phyloP scores from a whole-genome alignment of 805 yeast species.

The Hanseniaspora occidentalis region DNA sequence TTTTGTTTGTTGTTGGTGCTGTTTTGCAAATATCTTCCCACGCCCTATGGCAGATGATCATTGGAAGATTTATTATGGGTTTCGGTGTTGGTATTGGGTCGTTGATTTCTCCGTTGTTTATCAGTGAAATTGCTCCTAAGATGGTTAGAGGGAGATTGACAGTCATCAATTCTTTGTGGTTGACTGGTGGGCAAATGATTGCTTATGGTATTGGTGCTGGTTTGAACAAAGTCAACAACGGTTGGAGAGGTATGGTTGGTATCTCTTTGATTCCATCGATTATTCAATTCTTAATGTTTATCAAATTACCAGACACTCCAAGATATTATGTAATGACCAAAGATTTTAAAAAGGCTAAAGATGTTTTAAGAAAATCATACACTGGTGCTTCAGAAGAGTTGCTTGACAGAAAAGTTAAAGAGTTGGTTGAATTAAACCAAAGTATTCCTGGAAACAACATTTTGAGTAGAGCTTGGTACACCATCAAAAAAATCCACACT shows the following conservation, averaged over 20 bases:
- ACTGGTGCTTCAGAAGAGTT: slow-evolving; percentile 47
- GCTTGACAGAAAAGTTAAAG: slow-evolving; percentile 55
- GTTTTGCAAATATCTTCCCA: slow-evolving; percentile 71
- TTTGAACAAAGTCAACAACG: slow-evolving; percentile 54
- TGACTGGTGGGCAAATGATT: slow-evolving; percentile 89
- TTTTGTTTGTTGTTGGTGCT: slow-evolving; percentile 76
- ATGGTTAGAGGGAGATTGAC: slow-evolving; percentile 85
- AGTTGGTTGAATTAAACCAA: slow-evolving; percentile 29
- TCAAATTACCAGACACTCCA: slow-evolving; percentile 92
- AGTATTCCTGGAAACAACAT: slow-evolving; percentile 36
- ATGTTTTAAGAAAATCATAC: slow-evolving; percentile 54
- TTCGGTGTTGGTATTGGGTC: slow-evolving; percentile 96
- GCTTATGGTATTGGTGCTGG: slow-evolving; percentile 95
- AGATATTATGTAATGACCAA: slow-evolving; percentile 72
- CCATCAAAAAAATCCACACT: slow-evolving; percentile 49
- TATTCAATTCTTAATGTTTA: slow-evolving; percentile 60
- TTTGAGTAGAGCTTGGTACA: slow-evolving; percentile 41
- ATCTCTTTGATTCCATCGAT: slow-evolving; percentile 80
- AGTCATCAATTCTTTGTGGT: slow-evolving; percentile 74
- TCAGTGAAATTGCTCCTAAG: slow-evolving; percentile 86
- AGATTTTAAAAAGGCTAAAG: slow-evolving; percentile 48
- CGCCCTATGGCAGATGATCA: slow-evolving; percentile 82
- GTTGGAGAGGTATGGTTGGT: slow-evolving; percentile 92
- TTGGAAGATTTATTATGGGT: slow-evolving; percentile 87
- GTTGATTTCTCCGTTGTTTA: slow-evolving; percentile 84